Evolutionary conservation across 2,329 filamentous ascomycete genomes (phyloP).

Genomic region (Penicillium sp.): DNA sequence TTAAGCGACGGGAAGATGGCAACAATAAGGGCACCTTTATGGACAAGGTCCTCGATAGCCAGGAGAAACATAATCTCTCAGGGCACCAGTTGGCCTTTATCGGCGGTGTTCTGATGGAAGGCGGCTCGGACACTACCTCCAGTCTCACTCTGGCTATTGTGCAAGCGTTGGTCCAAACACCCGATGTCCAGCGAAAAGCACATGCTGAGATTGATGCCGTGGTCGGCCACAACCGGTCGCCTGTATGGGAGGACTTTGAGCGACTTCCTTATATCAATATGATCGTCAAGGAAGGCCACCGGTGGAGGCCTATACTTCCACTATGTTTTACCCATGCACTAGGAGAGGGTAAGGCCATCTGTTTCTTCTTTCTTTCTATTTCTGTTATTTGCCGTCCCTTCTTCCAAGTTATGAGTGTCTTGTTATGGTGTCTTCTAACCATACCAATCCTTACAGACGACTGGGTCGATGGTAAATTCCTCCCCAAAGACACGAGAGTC

Average conservation of each 20-base stretch:
- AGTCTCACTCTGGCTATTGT: background rate
- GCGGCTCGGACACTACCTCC: background rate
- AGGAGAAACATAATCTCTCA: background rate
- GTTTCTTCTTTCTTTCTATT: too few relatives aligned
- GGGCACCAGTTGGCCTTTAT: background rate
- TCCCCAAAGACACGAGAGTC: background rate
- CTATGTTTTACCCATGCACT: background rate
- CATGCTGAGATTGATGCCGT: slow-evolving; percentile 3
- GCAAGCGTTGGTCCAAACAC: background rate
- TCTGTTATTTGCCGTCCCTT: background rate
- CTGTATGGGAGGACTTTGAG: background rate
- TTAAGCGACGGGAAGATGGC: background rate
- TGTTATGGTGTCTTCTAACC: background rate
- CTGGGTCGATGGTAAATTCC: background rate
- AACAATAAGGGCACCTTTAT: background rate
- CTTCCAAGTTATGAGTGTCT: too few relatives aligned
- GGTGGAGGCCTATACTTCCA: slow-evolving; percentile 1
- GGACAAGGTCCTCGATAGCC: background rate
- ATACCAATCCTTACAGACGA: background rate
- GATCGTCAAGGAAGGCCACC: slow-evolving; percentile 3
- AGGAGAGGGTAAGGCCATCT: background rate
- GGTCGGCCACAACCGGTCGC: background rate
- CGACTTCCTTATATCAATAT: background rate
- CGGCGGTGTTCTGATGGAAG: slow-evolving; percentile 3
- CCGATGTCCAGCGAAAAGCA: background rate